Base-by-base conservation (phyloP, 352 stramenopile genomes). In the Globisporangium cylindrosporum region DNA sequence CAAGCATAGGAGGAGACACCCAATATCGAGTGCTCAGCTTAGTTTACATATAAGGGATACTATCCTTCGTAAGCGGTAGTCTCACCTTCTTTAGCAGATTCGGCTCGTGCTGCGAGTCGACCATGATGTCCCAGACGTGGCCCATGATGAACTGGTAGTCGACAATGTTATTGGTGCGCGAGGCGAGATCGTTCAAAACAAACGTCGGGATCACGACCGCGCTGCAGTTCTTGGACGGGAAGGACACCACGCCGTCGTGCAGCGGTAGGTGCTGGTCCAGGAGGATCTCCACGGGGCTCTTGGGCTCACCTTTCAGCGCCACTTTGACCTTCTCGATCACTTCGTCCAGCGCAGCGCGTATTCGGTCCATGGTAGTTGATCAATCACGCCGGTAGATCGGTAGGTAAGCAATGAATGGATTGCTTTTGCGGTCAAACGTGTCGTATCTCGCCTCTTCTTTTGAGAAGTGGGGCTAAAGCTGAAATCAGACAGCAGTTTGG, bases 81-180 rank as follows among this genome's bases (percentile, higher is more conserved):
- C 41, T 48, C 41, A 8, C 41, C 79, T 92, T 92, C 64, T 86
- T 85, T 78, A 92, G 80, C 38, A 89, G 62, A 6, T 49, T 72
- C 0, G 80, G 83, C 25, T 90, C 74, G 49, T 84, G 64, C 51
- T 91, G 74, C 15, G 79, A 67, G 24, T 92, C 76, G 2, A 92
- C 79, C 34, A 89, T 69, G 59, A 91, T 77, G 29, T 88, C 80
- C 84, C 86, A 92, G 38, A 94, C 78, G 29, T 84, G 82, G 24
- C 73, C 70, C 68, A 92, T 75, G 22, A 94, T 94, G 72, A 79
- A 86, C 12, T 79, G 79, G 61, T 86, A 90, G 68, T 94, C 86
- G 4, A 93, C 84, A 18, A 90, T 73, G 62, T 94, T 94, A 48
- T 80, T 77, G 2, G 82, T 91, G 34, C 84, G 73, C 4, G 84